Base-by-base conservation (phyloP, 768 basidiomycete genomes). In the Grammothele lineata region DNA sequence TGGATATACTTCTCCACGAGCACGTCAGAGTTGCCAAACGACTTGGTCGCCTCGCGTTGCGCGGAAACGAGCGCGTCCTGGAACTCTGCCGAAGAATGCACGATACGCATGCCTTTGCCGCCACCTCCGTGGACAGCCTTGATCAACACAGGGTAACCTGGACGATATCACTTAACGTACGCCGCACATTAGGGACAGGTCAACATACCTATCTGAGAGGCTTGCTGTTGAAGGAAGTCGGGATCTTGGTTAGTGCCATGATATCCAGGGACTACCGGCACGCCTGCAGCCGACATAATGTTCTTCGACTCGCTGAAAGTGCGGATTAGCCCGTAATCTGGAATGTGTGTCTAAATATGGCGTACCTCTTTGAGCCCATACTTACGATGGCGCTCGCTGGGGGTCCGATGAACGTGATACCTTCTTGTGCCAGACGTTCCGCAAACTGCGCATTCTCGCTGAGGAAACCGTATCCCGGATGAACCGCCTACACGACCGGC, bases 81-180 rank as follows among this genome's bases (percentile, higher is more conserved):
- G 57, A 97, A 95, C 14, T 84, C 82, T 34, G 72, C 71, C n/a
- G 75, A 66, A 2, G 77, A 73, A 19, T 77, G 67, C 3, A 92
- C 90, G 9, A 81, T 82, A 35, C 92, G 84, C 92, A 96, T 96
- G 35, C 93, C 93, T 63, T 96, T 96, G 1, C 93, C 94, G 5
- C 93, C 93, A 15, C 93, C 94, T 21, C 94, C 93, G 55, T 94
- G 87, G 37, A 93, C 85, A n/a, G 93, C 94, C 62, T 97, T 97
- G 67, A 97, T 96, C 23, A 97, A 71, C 2, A 95, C 87, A 22
- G 93, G 93, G 60, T 89, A 95, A 10, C 87, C 86, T 85, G 35
- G 32, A 11, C 39, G 27, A 14, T 14, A 30, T 7, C 8, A 7
- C 27, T 30, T 14, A 30, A 2, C 26, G 25, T 22, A 36, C 26